Percentiles rank a stretch among this genome's conserved stretches.
Conservation (phyloP, 805 yeast species). For the Pichia insulana region DNA sequence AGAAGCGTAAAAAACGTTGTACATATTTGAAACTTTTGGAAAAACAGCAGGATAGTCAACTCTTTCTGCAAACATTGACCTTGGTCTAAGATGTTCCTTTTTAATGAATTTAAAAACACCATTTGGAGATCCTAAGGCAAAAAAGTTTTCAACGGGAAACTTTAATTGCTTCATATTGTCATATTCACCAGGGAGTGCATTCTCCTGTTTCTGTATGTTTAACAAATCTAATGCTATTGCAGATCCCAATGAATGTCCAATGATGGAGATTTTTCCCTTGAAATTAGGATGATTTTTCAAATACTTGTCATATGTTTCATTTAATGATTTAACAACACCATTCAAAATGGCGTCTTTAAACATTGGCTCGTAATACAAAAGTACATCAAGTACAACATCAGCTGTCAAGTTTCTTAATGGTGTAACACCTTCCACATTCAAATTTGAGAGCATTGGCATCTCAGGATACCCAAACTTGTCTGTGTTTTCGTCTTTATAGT, state of each 20-base stretch:
- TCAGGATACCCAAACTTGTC: slow-evolving; percentile 32
- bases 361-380: slow-evolving; percentile 67
- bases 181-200: slow-evolving; percentile 22
- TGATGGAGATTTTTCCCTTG: slow-evolving; percentile 70
- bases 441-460: slow-evolving; percentile 57
- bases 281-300: slow-evolving; percentile 58
- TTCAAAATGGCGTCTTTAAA: slow-evolving; percentile 54
- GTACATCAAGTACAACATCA: slow-evolving; percentile 76
- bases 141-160: slow-evolving; percentile 67
- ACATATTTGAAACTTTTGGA: slow-evolving; percentile 59
- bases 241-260: slow-evolving; percentile 92
- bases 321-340: slow-evolving; percentile 56
- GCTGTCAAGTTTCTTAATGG: slow-evolving; percentile 74
- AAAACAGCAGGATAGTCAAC: slow-evolving; percentile 22
- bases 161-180: slow-evolving; percentile 37
- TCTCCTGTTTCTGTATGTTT: slow-evolving; percentile 33
- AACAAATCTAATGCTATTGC: slow-evolving; percentile 75
- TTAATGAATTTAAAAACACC: slow-evolving; percentile 77
- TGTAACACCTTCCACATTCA: slow-evolving; percentile 70
- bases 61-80: neutral
- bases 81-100: slow-evolving; percentile 46
- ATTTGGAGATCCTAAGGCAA: slow-evolving; percentile 83
- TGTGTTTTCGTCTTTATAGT: slow-evolving; percentile 30
- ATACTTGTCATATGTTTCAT: slow-evolving; percentile 51
- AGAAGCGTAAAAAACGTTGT: slow-evolving; percentile 81